These are phyloP conservation scores for Populus euphratica DNA, from an alignment of 345 rosid genomes.

Conservation along the genomic window DNA sequence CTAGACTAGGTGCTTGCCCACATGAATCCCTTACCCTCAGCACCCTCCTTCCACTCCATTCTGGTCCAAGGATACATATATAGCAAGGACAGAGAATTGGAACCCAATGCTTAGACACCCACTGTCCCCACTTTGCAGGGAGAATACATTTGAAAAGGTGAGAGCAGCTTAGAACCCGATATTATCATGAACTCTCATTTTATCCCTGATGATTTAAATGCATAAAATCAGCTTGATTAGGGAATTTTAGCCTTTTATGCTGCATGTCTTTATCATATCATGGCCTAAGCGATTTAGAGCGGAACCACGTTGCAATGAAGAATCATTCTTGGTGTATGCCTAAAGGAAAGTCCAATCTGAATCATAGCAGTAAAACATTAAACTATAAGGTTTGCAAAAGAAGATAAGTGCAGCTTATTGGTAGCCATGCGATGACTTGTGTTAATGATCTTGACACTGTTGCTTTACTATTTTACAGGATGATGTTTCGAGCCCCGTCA, in stretches of 20 bases:
- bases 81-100: background rate
- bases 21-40: conserved; percentile 4
- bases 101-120: background rate
- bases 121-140: background rate
- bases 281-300: conserved; percentile 13
- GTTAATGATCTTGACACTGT: background rate
- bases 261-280: background rate
- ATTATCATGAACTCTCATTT: background rate
- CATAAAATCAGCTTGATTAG: background rate
- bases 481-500: conserved; percentile 68
- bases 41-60: background rate
- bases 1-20: background rate
- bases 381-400: background rate
- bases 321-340: conserved; percentile 13
- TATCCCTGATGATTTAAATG: background rate
- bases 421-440: background rate
- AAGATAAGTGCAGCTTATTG: background rate
- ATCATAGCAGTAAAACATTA: background rate
- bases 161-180: too few species aligned
- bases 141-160: background rate
- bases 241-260: conserved; percentile 16
- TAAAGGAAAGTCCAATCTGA: conserved; percentile 6
- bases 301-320: conserved; percentile 15
- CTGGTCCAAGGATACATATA: too few species aligned
- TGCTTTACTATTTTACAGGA: conserved; percentile 48